Evolutionary conservation across 352 stramenopile species (phyloP).

Genomic region (Pythium vanterpoolii): DNA sequence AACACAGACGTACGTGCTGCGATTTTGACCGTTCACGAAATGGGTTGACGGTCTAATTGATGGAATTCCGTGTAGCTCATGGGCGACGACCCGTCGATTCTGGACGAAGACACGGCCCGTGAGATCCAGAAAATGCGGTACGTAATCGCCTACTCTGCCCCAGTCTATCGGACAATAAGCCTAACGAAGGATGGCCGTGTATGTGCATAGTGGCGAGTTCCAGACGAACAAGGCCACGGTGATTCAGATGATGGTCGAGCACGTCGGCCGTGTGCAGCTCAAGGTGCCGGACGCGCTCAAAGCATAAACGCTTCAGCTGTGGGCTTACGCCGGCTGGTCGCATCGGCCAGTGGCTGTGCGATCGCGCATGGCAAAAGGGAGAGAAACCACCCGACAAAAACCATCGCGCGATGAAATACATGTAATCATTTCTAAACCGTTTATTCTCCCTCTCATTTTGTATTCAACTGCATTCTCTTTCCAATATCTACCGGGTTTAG

Average conservation of each 20-base stretch:
- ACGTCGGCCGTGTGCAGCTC: conserved; percentile 61
- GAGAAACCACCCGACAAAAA: too few relatives aligned
- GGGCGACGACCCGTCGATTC: conserved; percentile 69
- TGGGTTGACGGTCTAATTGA: not conserved
- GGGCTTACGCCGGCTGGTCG: too few relatives aligned
- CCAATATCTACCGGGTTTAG: conserved; percentile 34
- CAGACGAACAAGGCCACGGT: conserved; percentile 64
- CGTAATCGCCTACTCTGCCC: conserved; percentile 9
- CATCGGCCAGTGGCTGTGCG: not conserved
- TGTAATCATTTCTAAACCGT: not conserved
- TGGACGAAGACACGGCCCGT: conserved; percentile 70
- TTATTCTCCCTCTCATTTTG: not conserved
- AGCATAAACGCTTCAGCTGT: conserved; percentile 29
- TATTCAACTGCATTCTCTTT: too few relatives aligned
- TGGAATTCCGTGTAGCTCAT: conserved; percentile 43
- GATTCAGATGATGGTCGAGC: conserved; percentile 73
- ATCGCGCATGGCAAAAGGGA: not conserved
- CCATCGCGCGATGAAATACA: conserved; percentile 1
- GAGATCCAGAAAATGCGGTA: conserved; percentile 84
- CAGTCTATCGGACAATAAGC: not conserved
- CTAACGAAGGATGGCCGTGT: not conserved
- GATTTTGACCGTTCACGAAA: not conserved
- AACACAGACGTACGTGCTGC: conserved; percentile 56
- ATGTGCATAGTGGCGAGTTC: conserved; percentile 39
- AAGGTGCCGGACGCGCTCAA: conserved; percentile 70